Percentiles rank a stretch among this genome's conserved stretches.
phyloP scores from a whole-genome alignment of 345 rosid genomes.

The Durio zibethinus region DNA sequence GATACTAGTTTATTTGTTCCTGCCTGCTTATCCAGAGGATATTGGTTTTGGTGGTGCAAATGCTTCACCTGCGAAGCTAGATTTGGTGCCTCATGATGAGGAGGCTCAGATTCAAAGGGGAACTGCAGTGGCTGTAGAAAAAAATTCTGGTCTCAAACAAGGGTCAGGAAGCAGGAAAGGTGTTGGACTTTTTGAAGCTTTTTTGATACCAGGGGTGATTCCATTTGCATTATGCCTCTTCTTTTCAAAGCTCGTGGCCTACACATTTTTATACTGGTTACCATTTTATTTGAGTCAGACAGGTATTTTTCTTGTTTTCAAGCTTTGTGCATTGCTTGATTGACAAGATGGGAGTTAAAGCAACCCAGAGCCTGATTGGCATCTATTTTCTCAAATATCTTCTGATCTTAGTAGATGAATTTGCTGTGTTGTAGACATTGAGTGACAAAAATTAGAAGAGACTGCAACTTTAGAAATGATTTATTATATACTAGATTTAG shows the following conservation, averaged over 20 bases:
- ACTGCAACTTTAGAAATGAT: neutral
- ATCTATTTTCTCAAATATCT: neutral
- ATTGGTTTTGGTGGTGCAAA: slow-evolving; percentile 59
- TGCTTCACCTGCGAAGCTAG: slow-evolving; percentile 8
- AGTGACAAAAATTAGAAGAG: neutral
- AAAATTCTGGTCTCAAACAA: neutral
- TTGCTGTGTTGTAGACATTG: neutral
- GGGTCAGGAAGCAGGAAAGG: slow-evolving; percentile 56
- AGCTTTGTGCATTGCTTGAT: neutral
- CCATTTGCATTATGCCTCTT: slow-evolving; percentile 85
- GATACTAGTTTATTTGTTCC: slow-evolving; percentile 64
- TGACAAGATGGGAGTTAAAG: neutral
- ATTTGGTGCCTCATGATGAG: slow-evolving; percentile 25
- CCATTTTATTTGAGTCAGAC: slow-evolving; percentile 94
- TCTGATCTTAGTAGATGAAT: neutral
- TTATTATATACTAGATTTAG: neutral
- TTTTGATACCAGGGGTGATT: slow-evolving; percentile 87
- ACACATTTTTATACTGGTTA: slow-evolving; percentile 88
- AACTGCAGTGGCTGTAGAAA: slow-evolving; percentile 11
- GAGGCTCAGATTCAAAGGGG: slow-evolving; percentile 37
- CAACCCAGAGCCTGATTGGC: neutral
- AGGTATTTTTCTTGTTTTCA: slow-evolving; percentile 34
- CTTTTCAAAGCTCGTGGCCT: slow-evolving; percentile 93
- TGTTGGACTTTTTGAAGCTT: slow-evolving; percentile 81
- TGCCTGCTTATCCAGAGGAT: slow-evolving; percentile 95